Percentiles rank a stretch among this genome's conserved stretches.
Conservation (phyloP, 169 alveolate species). For the Plasmodium reichenowi region DNA sequence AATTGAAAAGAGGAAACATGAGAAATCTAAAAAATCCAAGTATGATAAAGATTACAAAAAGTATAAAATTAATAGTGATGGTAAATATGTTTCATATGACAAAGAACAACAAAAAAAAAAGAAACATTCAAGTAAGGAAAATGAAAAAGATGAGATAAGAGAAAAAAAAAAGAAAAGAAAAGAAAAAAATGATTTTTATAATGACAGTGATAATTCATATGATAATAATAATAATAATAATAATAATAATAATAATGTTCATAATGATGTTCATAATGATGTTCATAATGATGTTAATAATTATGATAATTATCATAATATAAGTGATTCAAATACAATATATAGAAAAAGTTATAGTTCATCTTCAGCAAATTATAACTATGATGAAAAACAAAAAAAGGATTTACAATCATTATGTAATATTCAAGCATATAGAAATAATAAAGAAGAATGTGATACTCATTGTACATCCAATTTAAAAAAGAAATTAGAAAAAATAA, state of each 20-base stretch:
- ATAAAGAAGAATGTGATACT: not conserved
- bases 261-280: no score
- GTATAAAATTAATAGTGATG: not conserved
- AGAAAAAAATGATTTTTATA: conserved; percentile 1
- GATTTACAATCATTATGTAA: not conserved
- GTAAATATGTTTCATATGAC: not conserved
- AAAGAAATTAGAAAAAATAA: conserved; percentile 57
- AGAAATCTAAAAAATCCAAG: conserved; percentile 10
- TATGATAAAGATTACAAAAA: conserved; percentile 15
- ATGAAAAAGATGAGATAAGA: conserved; percentile 13
- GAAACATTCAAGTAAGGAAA: conserved; percentile 8
- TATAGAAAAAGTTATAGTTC: not conserved
- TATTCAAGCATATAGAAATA: not conserved
- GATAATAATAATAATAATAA: conserved; percentile 3
- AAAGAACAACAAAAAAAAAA: conserved; percentile 17
- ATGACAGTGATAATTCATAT: not conserved
- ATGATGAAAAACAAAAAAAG: not conserved
- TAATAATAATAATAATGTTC: not conserved
- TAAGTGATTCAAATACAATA: not conserved
- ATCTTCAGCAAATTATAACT: not conserved
- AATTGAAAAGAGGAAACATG: conserved; percentile 6
- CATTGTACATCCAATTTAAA: conserved; percentile 16
- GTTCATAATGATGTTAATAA: no score
- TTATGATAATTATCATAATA: not conserved
- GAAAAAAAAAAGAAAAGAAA: not conserved